Base-by-base conservation (phyloP, 2,329 filamentous ascomycete species). In the Botrytis aclada region DNA sequence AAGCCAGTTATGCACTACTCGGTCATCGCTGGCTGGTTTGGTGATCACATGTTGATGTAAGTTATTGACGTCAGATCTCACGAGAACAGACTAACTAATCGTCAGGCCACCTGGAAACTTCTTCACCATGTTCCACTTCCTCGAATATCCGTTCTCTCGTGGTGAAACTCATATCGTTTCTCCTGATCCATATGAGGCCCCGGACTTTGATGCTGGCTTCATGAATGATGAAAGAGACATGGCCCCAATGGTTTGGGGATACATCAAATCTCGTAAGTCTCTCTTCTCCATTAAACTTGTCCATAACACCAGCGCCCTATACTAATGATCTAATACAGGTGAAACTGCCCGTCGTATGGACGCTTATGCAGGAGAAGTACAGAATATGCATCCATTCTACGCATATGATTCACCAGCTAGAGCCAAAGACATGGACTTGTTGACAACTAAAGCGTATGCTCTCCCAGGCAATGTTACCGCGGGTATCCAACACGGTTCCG, bases 1-100 rank as follows among this genome's bases (percentile, higher is more conserved):
- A 95, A 95, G 86, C 93, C 92, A 0, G 92, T 95, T 61, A 95
- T 95, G 92, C 93, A 95, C 80, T 95, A 95, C 83, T 91, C 87
- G 1, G 88, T 94, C 72, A 94, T 95, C 79, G 84, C 91, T 25
- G 90, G 90, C 75, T 85, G 79, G 77, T 88, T 88, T 45, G 87
- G 87, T 43, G 87, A 89, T 80, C 87, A 88, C 77, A 88, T 88
- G 85, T 81, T 88, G 63, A 86, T 88, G 86, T 85, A 77, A 79
- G 84, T 76, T 61, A 43, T 16, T 3, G n/a, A 18, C 5, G 4
- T 10, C 18, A 41, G 3, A 22, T 20, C 20, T 32, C 5, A 39
- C 12, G 18, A 63, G 9, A 22, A 29, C 16, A 34, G 25, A 85
- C 74, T 91, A 88, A n/a, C 83, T n/a, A 25, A 29, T 43, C 22